Percentiles rank a stretch among this genome's conserved stretches.
Conservation (phyloP, 305 asterid species). For the Fraxinus floribunda region DNA sequence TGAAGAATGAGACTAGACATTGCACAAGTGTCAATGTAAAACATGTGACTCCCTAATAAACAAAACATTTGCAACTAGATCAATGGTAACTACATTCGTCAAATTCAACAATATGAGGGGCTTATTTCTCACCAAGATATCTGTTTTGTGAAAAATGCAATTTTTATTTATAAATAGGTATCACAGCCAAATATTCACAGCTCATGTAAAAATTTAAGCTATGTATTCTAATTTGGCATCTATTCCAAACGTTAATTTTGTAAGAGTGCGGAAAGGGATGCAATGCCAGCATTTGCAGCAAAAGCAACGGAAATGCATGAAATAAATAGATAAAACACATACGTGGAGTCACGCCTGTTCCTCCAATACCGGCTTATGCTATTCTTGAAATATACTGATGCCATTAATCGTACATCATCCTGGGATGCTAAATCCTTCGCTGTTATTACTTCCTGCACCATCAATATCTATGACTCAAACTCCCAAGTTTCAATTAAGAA, state of each 20-base stretch:
- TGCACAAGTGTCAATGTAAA: not conserved
- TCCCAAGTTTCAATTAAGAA: not conserved
- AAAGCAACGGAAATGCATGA: not conserved
- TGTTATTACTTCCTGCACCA: slow-evolving; percentile 77
- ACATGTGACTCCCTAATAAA: not conserved
- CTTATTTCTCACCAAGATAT: not conserved
- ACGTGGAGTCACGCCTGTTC: slow-evolving; percentile 78
- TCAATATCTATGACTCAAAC: slow-evolving; percentile 22
- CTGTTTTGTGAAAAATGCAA: not conserved
- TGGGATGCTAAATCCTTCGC: slow-evolving; percentile 77
- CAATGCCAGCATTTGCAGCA: not conserved
- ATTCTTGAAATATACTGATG: slow-evolving; percentile 89
- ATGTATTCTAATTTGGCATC: not conserved
- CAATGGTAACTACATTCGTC: not conserved
- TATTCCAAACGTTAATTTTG: not conserved
- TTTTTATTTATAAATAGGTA: not conserved
- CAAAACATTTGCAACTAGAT: not conserved
- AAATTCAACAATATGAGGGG: not conserved
- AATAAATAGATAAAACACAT: slow-evolving; percentile 32
- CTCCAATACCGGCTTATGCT: slow-evolving; percentile 89
- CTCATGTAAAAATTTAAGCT: not conserved
- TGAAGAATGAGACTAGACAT: not conserved
- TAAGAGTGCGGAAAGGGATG: not conserved
- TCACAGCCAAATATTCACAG: not conserved
- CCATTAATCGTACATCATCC: slow-evolving; percentile 80